Evolutionary conservation across 768 basidiomycete species (phyloP).

Genomic region (Russula sp.): DNA sequence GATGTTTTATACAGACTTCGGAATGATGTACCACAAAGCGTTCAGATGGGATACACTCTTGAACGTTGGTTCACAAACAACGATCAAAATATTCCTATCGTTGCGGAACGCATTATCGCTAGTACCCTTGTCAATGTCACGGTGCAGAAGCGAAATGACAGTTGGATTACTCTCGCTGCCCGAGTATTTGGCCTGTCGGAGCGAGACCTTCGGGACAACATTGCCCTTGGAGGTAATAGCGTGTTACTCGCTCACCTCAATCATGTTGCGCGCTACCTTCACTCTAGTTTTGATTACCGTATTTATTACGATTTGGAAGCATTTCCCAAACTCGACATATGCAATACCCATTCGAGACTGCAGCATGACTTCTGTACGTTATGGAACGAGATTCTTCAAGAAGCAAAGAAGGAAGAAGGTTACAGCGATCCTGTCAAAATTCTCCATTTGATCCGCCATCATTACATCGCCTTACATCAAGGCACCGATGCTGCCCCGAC

Average conservation of each 20-base stretch:
- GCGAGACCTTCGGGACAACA: neutral
- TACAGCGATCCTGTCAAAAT: neutral
- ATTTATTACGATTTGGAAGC: neutral
- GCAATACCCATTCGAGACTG: neutral
- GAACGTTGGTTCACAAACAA: neutral
- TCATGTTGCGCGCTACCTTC: neutral
- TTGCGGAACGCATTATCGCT: neutral
- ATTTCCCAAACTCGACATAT: neutral
- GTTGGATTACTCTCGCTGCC: neutral
- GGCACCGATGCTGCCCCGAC: neutral
- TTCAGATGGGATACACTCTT: neutral
- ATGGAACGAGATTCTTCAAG: neutral
- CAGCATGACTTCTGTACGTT: neutral
- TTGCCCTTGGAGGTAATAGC: neutral
- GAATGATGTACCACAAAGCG: too few relatives aligned
- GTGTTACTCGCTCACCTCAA: conserved; percentile 1
- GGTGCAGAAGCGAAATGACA: neutral
- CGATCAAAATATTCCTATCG: accelerated
- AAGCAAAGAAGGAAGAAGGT: neutral
- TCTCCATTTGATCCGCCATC: neutral
- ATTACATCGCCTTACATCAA: neutral
- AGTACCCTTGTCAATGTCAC: neutral
- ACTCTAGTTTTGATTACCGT: accelerated
- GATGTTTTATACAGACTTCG: neutral
- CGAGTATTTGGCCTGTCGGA: neutral